Percentiles rank a stretch among this genome's conserved stretches.
These are phyloP conservation scores for Didymella keratinophila DNA, from an alignment of 2,329 filamentous ascomycete genomes.

Conservation along the genomic window DNA sequence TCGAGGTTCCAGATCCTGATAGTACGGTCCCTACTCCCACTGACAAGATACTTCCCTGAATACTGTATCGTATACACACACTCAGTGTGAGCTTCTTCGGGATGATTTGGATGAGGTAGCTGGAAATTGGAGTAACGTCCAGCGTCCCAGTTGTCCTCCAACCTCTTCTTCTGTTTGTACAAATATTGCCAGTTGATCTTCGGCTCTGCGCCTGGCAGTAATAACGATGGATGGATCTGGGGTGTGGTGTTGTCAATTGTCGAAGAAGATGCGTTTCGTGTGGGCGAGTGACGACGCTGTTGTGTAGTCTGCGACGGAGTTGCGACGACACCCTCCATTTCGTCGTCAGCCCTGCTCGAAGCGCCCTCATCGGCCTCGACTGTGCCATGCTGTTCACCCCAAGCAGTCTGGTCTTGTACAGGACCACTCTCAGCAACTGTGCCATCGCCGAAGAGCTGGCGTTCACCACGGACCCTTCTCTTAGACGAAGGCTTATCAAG, in stretches of 20 bases:
- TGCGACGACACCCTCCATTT: slow-evolving; percentile 48
- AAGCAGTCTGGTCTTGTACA: slow-evolving; percentile 35
- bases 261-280: slow-evolving; percentile 15
- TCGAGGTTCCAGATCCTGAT: slow-evolving; percentile 91
- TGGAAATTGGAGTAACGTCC: slow-evolving; percentile 87
- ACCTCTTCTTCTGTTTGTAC: slow-evolving; percentile 82
- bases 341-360: slow-evolving; percentile 39
- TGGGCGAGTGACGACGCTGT: slow-evolving; percentile 29
- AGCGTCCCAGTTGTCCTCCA: slow-evolving; percentile 91
- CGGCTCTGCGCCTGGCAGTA: slow-evolving; percentile 54
- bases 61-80: slow-evolving; percentile 97
- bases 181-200: slow-evolving; percentile 92
- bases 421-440: slow-evolving; percentile 31
- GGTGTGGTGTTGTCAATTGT: slow-evolving; percentile 21
- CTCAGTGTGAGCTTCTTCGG: slow-evolving; percentile 84
- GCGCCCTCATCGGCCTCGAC: slow-evolving; percentile 56
- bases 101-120: slow-evolving; percentile 81
- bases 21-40: slow-evolving; percentile 87
- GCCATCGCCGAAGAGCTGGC: slow-evolving; percentile 53
- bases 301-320: slow-evolving; percentile 27
- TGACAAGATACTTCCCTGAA: slow-evolving; percentile 83
- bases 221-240: slow-evolving; percentile 44
- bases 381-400: slow-evolving; percentile 58
- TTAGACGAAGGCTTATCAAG: slow-evolving; percentile 61
- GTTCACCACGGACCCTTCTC: slow-evolving; percentile 57